Percentiles rank a stretch among this genome's conserved stretches.
Evolutionary conservation across 2,329 filamentous ascomycete genomes (phyloP).

Genomic region (Chrysosphaeria jannelii): DNA sequence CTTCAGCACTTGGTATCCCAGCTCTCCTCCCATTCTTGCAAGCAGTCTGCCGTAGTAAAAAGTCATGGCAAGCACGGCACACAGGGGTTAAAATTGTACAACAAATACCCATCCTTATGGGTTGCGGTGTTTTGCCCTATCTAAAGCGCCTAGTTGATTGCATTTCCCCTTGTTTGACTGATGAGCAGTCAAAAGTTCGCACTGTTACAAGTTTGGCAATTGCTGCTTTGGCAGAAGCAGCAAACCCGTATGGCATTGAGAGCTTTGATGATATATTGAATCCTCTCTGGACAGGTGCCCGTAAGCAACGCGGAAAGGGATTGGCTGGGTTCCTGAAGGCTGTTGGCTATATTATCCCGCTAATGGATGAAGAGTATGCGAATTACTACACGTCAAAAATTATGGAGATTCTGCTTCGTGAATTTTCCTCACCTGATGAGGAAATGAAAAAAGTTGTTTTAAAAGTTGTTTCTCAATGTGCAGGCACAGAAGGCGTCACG

Average conservation of each 20-base stretch:
- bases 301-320: conserved; percentile 89
- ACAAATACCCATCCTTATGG: conserved; percentile 96
- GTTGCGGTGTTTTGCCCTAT: conserved; percentile 82
- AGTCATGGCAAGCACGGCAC: conserved; percentile 94
- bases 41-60: conserved; percentile 91
- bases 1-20: conserved; percentile 83
- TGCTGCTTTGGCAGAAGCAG: conserved; percentile 79
- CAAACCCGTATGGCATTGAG: conserved; percentile 95
- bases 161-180: conserved; percentile 82
- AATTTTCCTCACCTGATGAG: conserved; percentile 90
- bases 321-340: conserved; percentile 90
- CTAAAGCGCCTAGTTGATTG: conserved; percentile 89
- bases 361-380: conserved; percentile 98
- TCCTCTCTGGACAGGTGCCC: conserved; percentile 82
- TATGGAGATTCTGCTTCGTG: conserved; percentile 89
- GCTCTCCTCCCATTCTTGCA: conserved; percentile 81
- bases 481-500: conserved; percentile 80
- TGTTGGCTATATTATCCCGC: conserved; percentile 87
- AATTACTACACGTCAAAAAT: conserved; percentile 98
- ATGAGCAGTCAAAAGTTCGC: conserved; percentile 91
- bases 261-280: conserved; percentile 96
- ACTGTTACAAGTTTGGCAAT: conserved; percentile 90
- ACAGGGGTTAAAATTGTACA: conserved; percentile 98
- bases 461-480: conserved; percentile 89
- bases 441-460: conserved; percentile 99